Percentiles rank a stretch among this genome's conserved stretches.
Evolutionary conservation across 345 rosid genomes (phyloP).

Genomic region (Salix viminalis): DNA sequence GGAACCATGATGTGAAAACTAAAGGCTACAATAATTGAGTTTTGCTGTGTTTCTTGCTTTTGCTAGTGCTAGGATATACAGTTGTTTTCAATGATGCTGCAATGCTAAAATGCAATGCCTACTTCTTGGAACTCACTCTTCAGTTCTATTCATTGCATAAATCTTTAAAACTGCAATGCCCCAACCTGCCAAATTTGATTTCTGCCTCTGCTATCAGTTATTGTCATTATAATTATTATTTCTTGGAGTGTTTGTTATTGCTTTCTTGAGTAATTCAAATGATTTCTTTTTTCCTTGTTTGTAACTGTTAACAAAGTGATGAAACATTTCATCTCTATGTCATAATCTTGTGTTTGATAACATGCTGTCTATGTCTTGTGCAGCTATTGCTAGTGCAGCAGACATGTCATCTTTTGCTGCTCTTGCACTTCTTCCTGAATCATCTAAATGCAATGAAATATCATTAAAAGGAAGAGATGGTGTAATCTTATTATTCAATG

Average conservation of each 20-base stretch:
- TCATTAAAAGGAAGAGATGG: slow-evolving; percentile 61
- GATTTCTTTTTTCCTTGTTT: background rate
- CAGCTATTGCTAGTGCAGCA: slow-evolving; percentile 62
- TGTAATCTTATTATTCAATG: slow-evolving; percentile 60
- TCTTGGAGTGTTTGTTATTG: background rate
- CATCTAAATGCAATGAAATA: slow-evolving; percentile 24
- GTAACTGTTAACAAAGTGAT: background rate
- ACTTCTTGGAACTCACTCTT: background rate
- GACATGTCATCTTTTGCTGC: slow-evolving; percentile 62
- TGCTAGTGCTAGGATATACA: background rate
- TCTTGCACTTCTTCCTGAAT: slow-evolving; percentile 57
- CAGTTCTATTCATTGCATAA: background rate
- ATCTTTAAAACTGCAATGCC: background rate
- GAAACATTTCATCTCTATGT: background rate
- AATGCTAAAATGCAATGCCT: background rate
- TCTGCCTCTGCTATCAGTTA: background rate
- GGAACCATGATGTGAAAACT: background rate
- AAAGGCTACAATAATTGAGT: background rate
- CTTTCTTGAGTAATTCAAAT: background rate
- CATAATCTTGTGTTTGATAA: background rate
- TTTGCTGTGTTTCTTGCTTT: background rate
- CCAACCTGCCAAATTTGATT: background rate
- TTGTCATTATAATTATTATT: background rate
- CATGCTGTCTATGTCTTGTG: slow-evolving; percentile 14
- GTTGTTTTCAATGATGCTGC: background rate